These are phyloP conservation scores for Candida ficus DNA, from an alignment of 805 yeast species.

Conservation along the genomic window DNA sequence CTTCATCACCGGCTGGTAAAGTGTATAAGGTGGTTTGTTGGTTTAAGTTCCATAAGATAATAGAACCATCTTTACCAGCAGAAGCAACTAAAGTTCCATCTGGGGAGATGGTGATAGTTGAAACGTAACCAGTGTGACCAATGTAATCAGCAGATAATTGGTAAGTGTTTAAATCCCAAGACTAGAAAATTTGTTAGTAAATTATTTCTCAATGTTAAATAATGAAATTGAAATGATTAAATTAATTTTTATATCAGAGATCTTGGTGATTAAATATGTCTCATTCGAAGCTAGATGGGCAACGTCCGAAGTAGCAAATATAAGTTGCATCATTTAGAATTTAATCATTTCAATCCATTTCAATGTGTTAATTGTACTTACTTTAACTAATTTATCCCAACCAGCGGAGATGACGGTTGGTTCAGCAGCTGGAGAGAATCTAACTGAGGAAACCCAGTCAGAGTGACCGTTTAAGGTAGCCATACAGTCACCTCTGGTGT, in stretches of 20 bases:
- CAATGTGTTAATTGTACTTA: slow-evolving; percentile 63
- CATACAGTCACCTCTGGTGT: slow-evolving; percentile 96
- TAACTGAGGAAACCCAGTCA: slow-evolving; percentile 99
- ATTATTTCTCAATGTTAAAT: too few relatives aligned
- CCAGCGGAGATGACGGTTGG: slow-evolving; percentile 93
- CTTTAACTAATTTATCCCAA: slow-evolving; percentile 98
- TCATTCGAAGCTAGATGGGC: slow-evolving; percentile 72
- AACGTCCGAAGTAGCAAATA: slow-evolving; percentile 99
- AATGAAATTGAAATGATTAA: neutral
- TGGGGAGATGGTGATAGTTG: slow-evolving; percentile 96
- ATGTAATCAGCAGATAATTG: slow-evolving; percentile 89
- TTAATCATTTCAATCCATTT: neutral
- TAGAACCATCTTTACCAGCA: slow-evolving; percentile 99
- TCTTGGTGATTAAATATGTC: slow-evolving; percentile 97
- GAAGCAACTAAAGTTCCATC: slow-evolving; percentile 99
- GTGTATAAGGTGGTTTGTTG: slow-evolving; percentile 84
- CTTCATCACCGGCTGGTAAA: slow-evolving; percentile 92
- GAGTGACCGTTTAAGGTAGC: slow-evolving; percentile 91
- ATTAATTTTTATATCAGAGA: slow-evolving; percentile 65
- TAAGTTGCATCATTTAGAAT: slow-evolving; percentile 63
- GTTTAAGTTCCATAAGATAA: slow-evolving; percentile 97
- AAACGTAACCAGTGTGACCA: slow-evolving; percentile 99
- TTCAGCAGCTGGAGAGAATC: slow-evolving; percentile 85
- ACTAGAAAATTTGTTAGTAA: slow-evolving; percentile 58
- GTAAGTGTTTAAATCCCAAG: slow-evolving; percentile 89